Base-by-base conservation (phyloP, 2,329 filamentous ascomycete species). In the Decorospora gaudefroyi region DNA sequence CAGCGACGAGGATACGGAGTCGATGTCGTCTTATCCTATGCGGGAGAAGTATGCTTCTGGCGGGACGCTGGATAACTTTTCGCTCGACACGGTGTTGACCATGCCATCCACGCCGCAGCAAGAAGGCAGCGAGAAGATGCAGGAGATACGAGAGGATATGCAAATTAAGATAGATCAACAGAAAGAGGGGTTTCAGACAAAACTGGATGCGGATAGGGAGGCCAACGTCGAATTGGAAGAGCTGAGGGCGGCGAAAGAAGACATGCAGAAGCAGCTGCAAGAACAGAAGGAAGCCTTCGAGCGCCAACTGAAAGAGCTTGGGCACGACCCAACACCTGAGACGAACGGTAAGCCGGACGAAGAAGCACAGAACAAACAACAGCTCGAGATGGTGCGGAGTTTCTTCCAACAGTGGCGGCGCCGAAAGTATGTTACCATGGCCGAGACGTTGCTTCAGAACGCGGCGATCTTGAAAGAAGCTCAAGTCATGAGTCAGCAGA, bases 1-100 rank as follows among this genome's bases (percentile, higher is more conserved):
- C 34, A 74, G 72, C 10, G 88, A 92, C 42, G 92, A 96, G 43
- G 93, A 97, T 67, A 83, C 85, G 40, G 93, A 99, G 56, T 96
- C 92, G 0, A 82, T 87, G 33, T 87, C 85, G 18, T 96, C 92
- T 0, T 96, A 91, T 64, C 86, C 90, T 1, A 78, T 91, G 19
- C 81, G 93, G 37, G 93, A 99, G 60, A 97, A 97, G 65, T 97
- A 97, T 70, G 82, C 96, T 75, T 96, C 91, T 2, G 93, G 87
- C 42, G 92, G 92, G 2, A 96, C 92, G 0, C 79, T 97, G 39
- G 93, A 99, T 72, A 96, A 95, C 66, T 93, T 96, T 62, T 97
- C 92, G 2, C 78, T 99, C 11, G 93, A 99, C 67, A 99, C 93
- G 1, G 87, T 86, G 9, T 78, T 99, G 36, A 99, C 93, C 0